phyloP scores from a whole-genome alignment of 192 early-diverging fungal genomes.

The Martensiomyces pterosporus region DNA sequence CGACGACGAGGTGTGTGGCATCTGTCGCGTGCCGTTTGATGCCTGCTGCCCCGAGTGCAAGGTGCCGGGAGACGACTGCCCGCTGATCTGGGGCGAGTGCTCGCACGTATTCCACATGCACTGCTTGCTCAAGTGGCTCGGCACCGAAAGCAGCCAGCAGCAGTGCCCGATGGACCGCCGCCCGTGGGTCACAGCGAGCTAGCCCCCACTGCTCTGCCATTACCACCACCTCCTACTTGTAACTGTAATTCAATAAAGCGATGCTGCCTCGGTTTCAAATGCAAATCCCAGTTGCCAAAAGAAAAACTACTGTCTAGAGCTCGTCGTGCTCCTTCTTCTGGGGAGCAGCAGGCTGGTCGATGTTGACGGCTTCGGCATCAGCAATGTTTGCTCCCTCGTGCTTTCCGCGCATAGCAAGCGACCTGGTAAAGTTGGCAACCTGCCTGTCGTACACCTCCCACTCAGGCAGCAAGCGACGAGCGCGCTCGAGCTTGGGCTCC shows the following conservation, averaged over 20 bases:
- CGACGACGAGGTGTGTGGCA: slow-evolving; percentile 86
- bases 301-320: neutral
- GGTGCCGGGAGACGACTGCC: slow-evolving; percentile 83
- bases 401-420: slow-evolving; percentile 31
- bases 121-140: slow-evolving; percentile 81
- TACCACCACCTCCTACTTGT: no score
- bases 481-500: slow-evolving; percentile 96
- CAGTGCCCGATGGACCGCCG: slow-evolving; percentile 88
- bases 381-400: slow-evolving; percentile 40
- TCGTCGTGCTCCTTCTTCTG: neutral
- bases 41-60: slow-evolving; percentile 81
- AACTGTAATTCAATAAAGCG: no score
- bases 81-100: slow-evolving; percentile 87
- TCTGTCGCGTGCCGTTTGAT: slow-evolving; percentile 84
- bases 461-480: slow-evolving; percentile 86
- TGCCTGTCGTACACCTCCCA: slow-evolving; percentile 84
- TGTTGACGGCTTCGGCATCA: slow-evolving; percentile 32
- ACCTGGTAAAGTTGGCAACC: slow-evolving; percentile 50
- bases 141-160: slow-evolving; percentile 62
- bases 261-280: no score
- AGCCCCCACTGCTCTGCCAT: no score
- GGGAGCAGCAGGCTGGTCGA: slow-evolving; percentile 12
- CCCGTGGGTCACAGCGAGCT: slow-evolving; percentile 60
- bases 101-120: slow-evolving; percentile 93
- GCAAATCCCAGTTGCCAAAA: no score